Evolutionary conservation across 345 rosid genomes (phyloP).

Genomic region (Syzygium aqueum): DNA sequence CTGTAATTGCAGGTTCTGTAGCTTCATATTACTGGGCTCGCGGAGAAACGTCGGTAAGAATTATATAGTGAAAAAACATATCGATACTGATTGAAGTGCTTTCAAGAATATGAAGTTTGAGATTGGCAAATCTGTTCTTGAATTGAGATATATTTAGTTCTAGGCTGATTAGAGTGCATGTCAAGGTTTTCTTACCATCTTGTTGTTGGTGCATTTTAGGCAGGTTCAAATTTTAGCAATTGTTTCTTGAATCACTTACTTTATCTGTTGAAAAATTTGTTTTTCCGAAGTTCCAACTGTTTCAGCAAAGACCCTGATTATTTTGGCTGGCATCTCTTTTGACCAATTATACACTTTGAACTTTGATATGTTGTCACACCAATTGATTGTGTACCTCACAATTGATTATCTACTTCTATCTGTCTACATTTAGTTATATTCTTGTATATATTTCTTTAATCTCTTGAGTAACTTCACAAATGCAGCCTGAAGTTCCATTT

Average conservation of each 20-base stretch:
- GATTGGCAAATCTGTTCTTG: neutral
- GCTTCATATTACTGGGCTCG: constrained; percentile 97
- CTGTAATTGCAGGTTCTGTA: constrained; percentile 90
- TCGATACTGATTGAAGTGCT: neutral
- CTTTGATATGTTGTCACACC: neutral
- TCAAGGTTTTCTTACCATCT: neutral
- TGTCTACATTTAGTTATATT: neutral
- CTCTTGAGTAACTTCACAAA: neutral
- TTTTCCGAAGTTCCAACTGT: neutral
- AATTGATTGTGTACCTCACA: neutral
- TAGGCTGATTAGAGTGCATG: neutral
- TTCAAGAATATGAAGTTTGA: neutral
- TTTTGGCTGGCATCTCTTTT: neutral
- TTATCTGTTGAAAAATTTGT: neutral
- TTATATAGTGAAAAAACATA: neutral
- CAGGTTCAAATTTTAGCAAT: neutral
- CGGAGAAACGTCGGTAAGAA: constrained; percentile 73
- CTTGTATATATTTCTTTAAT: neutral
- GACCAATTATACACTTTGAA: neutral
- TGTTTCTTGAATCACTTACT: neutral
- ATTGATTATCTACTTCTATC: neutral
- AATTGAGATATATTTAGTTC: neutral
- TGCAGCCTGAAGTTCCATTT: constrained; percentile 91
- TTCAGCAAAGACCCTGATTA: neutral
- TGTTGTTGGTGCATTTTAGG: neutral